Conservation (phyloP, 164 flowering plant species). For the Vitis rupestris region DNA sequence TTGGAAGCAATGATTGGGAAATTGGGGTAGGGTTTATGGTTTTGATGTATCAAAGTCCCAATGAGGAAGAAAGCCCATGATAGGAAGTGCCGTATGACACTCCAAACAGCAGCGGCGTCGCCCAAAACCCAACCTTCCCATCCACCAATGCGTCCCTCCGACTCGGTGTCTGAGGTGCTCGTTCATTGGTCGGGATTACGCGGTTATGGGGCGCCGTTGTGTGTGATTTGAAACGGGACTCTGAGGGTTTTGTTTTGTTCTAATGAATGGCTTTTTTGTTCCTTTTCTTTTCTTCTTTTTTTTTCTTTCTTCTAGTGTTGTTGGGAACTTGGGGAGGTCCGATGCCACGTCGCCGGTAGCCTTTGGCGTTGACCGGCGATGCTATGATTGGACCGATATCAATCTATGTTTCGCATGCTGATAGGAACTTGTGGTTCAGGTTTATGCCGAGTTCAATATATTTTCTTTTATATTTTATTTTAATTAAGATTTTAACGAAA, state of each 20-base stretch:
- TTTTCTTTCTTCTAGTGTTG: background rate
- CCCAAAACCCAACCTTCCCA: background rate
- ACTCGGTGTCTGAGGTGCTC: background rate
- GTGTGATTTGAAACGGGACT: slow-evolving; percentile 51
- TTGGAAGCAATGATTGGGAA: too few relatives aligned
- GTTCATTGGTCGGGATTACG: slow-evolving; percentile 14
- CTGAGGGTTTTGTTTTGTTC: slow-evolving; percentile 28
- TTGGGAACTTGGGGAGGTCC: slow-evolving; percentile 20
- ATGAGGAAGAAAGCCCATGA: slow-evolving; percentile 38
- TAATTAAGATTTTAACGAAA: too few relatives aligned
- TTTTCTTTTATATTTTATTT: too few relatives aligned
- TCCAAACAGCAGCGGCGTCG: slow-evolving; percentile 20
- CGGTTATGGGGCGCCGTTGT: slow-evolving; percentile 15
- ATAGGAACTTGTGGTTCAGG: slow-evolving; percentile 59
- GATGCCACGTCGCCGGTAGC: slow-evolving; percentile 72
- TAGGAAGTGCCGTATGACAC: slow-evolving; percentile 62
- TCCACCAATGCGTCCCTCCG: slow-evolving; percentile 1
- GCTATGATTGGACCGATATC: slow-evolving; percentile 51
- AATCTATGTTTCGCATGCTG: slow-evolving; percentile 44
- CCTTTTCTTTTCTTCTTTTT: too few relatives aligned
- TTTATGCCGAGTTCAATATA: too few relatives aligned
- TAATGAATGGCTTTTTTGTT: background rate
- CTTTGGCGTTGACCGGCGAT: slow-evolving; percentile 49
- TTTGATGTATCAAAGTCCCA: slow-evolving; percentile 2
- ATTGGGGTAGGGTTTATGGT: background rate